Percentiles rank a stretch among this genome's conserved stretches.
Conservation (phyloP, 1,284 basidiomycete species). For the Puccinia triticina region DNA sequence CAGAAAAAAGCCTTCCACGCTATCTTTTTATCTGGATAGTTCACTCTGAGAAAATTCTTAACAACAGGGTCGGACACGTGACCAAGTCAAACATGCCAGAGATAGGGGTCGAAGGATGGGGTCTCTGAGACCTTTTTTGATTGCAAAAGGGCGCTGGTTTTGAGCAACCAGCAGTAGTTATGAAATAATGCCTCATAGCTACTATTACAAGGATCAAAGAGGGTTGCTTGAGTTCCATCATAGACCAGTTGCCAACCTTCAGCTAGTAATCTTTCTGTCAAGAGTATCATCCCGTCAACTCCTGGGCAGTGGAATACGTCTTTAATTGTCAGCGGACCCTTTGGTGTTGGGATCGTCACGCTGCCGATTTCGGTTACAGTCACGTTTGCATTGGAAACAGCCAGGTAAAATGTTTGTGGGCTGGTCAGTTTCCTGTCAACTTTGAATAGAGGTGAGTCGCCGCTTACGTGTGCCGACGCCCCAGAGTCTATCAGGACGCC, state of each 20-base stretch:
- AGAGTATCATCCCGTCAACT: not conserved
- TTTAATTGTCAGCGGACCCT: not conserved
- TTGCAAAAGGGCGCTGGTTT: not conserved
- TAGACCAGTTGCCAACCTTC: not conserved
- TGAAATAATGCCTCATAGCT: not conserved
- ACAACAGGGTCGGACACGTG: not conserved
- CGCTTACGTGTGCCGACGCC: too few relatives aligned
- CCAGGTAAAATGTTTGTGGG: not conserved
- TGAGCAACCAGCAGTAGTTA: not conserved
- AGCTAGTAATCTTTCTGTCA: not conserved
- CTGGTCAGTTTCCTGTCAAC: not conserved
- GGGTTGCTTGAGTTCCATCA: not conserved
- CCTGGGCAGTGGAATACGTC: not conserved
- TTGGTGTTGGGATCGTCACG: slow-evolving; percentile 1
- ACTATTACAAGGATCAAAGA: not conserved
- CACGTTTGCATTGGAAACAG: not conserved
- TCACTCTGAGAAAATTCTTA: not conserved
- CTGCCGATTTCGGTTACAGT: not conserved
- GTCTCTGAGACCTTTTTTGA: not conserved
- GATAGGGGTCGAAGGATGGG: not conserved
- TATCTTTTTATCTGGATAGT: not conserved
- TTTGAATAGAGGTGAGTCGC: too few relatives aligned
- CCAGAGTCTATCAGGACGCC: slow-evolving; percentile 11
- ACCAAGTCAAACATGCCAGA: slow-evolving; percentile 1
- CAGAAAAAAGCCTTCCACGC: slow-evolving; percentile 4